These are phyloP conservation scores for Trichothecium sympodiale DNA, from an alignment of 2,329 filamentous ascomycete genomes.

Conservation along the genomic window DNA sequence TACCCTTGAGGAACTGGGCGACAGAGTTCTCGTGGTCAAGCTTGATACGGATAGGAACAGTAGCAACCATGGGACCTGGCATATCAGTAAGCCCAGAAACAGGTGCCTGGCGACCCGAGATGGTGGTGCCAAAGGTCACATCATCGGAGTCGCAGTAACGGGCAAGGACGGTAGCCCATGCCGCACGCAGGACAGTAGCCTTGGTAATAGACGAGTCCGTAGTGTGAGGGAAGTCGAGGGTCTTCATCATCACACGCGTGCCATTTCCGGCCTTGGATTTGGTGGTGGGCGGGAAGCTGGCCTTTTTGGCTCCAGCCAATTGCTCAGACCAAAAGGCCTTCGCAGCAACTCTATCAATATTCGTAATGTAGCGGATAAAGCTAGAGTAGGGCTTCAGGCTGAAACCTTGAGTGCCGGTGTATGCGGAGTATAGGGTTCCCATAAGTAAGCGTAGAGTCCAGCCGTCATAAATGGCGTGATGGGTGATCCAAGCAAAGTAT, in stretches of 20 bases:
- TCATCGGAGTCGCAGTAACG: conserved; percentile 8
- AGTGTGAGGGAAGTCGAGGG: background rate
- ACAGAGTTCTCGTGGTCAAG: background rate
- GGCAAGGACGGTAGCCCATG: conserved; percentile 4
- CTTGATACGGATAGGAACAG: conserved; percentile 6
- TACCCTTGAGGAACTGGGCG: conserved; percentile 2
- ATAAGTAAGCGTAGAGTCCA: conserved; percentile 3
- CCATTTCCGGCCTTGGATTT: background rate
- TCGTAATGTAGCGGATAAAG: conserved; percentile 29
- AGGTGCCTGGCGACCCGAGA: conserved; percentile 11
- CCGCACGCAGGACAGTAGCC: conserved; percentile 9
- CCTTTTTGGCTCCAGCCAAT: conserved; percentile 1
- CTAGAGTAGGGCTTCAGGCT: conserved; percentile 19
- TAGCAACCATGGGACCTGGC: conserved; percentile 11
- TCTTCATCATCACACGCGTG: conserved; percentile 1
- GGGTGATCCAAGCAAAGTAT: conserved; percentile 8
- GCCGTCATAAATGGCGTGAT: conserved; percentile 11
- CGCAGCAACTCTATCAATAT: conserved; percentile 10
- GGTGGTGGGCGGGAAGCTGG: conserved; percentile 1
- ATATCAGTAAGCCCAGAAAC: conserved; percentile 10
- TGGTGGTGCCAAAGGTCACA: conserved; percentile 10
- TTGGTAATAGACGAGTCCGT: conserved; percentile 6
- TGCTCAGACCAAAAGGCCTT: conserved; percentile 1
- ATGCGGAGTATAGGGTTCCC: background rate
- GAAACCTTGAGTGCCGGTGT: background rate